phyloP scores from a whole-genome alignment of 768 basidiomycete genomes.

The Xerocomellus chrysenteron region DNA sequence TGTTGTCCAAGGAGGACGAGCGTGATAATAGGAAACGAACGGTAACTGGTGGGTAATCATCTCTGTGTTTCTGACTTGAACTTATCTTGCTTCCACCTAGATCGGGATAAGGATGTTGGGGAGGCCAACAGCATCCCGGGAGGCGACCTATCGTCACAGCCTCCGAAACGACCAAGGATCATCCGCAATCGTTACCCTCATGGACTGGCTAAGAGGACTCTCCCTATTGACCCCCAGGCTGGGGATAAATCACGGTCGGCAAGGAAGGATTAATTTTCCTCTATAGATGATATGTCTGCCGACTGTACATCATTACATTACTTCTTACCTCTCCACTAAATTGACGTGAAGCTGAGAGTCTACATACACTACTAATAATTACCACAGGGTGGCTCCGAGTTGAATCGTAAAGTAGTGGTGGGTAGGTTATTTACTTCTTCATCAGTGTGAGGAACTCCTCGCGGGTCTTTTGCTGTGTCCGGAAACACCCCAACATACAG shows the following conservation, averaged over 20 bases:
- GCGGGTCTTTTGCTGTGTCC: conserved; percentile 97
- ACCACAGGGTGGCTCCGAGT: conserved; percentile 27
- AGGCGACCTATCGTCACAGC: conserved; percentile 39
- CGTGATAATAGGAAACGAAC: conserved; percentile 70
- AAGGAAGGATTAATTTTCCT: conserved; percentile 49
- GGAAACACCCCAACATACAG: conserved; percentile 98
- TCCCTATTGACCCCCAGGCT: conserved; percentile 62
- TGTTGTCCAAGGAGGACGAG: conserved; percentile 56
- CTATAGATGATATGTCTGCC: conserved; percentile 9
- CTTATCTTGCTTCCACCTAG: conserved; percentile 33
- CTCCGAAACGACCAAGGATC: conserved; percentile 61
- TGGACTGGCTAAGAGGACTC: conserved; percentile 54
- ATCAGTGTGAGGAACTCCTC: conserved; percentile 94
- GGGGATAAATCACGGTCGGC: conserved; percentile 52
- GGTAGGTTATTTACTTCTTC: conserved; percentile 37
- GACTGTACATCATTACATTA: conserved; percentile 15
- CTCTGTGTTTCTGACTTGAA: not conserved
- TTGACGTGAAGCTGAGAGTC: conserved; percentile 7
- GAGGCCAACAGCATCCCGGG: conserved; percentile 36
- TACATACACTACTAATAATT: conserved; percentile 26
- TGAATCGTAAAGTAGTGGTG: conserved; percentile 39
- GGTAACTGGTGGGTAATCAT: conserved; percentile 52
- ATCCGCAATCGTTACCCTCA: conserved; percentile 52
- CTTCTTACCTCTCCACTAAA: conserved; percentile 12
- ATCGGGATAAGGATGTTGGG: conserved; percentile 60